Base-by-base conservation (phyloP, 495 filamentous ascomycete genomes). In the Aspergillus taichungensis region DNA sequence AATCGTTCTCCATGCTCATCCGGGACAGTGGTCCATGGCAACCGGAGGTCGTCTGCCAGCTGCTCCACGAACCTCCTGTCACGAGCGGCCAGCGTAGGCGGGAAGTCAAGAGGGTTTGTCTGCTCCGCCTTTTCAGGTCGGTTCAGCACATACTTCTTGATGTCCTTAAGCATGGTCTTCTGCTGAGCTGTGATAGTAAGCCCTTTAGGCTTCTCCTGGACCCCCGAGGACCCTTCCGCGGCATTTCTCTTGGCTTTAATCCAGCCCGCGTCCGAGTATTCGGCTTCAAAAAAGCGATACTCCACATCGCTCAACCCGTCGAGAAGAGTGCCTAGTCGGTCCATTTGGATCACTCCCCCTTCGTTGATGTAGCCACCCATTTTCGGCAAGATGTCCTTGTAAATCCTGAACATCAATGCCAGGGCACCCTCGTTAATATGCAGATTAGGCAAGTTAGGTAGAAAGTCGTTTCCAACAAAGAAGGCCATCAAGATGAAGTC, bases 401-500 rank as follows among this genome's bases (percentile, higher is more conserved):
- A 99, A 47, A 94, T 80, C 62, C 85, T 87, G 63, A 99, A 99
- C 90, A 97, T 96, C 50, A 92, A 78, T 13, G 89, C 84, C 57
- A 97, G 68, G 8, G 94, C 94, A 30, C 94, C 94, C 62, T 97
- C 94, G 65, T 99, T 99, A 66, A 99, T 99, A 67, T 97, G 94
- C 48, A 99, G 68, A 51, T 94, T 87, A 3, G 94, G 94, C 41
- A 99, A 71, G 66, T 97, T 95, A 4, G 94, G 94, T 56, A 99
- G 76, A 67, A 99, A 99, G 68, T 99, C 94, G 63, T 99, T 99
- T 61, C 94, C 94, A 60, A 99, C 88, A 59, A 99, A 99, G 71
- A 99, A 99, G 29, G 88, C 90, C 87, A 99, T 94, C 34, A 99
- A 77, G 59, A 99, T 97, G 65, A 99, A 97, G 71, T 99, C 92